Evolutionary conservation across 768 basidiomycete genomes (phyloP), one percentile per base, ranked within the genome.

Genomic region (Tylopilus intermedius): DNA sequence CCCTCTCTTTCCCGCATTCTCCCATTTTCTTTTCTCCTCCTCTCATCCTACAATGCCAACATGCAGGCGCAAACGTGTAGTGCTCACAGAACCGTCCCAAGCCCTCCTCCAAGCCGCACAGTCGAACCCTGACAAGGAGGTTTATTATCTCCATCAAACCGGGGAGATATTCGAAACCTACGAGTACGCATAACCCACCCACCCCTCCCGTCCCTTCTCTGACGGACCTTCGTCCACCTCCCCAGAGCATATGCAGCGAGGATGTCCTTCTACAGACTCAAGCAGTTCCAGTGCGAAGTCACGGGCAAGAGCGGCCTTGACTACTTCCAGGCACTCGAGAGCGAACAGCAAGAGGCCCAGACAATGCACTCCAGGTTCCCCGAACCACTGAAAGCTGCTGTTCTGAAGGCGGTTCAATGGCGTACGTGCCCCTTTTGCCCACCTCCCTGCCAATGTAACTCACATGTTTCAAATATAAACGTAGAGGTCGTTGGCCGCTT

Each of bases 111-210:
- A 81, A 57, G 79, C 81, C 54, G 76, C 77, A 63, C 77, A 81
- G 69, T 71, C 80, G 40, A 80, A 84, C 74, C 83, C 82, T 33
- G 74, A 76, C 70, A 81, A 74, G 66, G 83, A 85, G 59, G 94
- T 97, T 70, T 98, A 84, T 74, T 94, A 90, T 76, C 86, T 98
- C 66, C 76, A 84, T 58, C 85, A 92, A 71, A 98, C 95, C 3
- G 95, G 94, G 65, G 95, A 98, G 81, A 90, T 98, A 72, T 98
- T 98, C 69, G 86, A 92, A 58, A 85, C 85, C 66, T 98, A 96
- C 67, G 94, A 96, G 94, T 96, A 66, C 67, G 90, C 50, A 51
- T 64, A 56, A 56, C 58, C 49, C 48, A 30, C n/a, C 43, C 57
- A 54, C 58, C 62, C 43, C 58, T 61, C 54, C 59, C 51, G 51